Conservation (phyloP, 257 asterid species). For the Scutellaria baicalensis region DNA sequence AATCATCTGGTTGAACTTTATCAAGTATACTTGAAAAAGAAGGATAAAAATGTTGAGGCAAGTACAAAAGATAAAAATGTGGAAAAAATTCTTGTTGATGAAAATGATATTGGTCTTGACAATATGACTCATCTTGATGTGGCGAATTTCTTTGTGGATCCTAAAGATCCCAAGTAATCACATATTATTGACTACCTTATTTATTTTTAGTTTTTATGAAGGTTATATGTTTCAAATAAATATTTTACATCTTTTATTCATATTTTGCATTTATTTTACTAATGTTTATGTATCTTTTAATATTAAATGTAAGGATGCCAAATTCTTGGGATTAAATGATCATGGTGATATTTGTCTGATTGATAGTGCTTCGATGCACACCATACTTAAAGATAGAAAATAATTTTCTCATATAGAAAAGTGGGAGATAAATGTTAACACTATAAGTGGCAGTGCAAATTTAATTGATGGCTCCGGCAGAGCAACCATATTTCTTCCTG, state of each 20-base stretch:
- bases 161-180: neutral
- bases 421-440: neutral
- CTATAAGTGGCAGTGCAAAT: neutral
- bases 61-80: neutral
- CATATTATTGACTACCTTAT: neutral
- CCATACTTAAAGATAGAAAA: neutral
- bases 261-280: neutral
- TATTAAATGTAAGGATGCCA: neutral
- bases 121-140: neutral
- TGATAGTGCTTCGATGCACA: neutral
- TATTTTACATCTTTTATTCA: neutral
- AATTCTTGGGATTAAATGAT: neutral
- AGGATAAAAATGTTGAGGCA: neutral
- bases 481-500: neutral
- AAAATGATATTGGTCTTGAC: neutral
- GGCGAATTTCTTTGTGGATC: neutral
- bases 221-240: neutral
- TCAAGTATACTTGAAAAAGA: neutral
- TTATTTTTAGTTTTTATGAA: neutral
- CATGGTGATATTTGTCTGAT: neutral
- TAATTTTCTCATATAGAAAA: neutral
- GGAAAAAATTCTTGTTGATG: neutral
- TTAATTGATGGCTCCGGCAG: neutral
- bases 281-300: neutral
- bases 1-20: neutral